Base-by-base conservation (phyloP, 2,329 filamentous ascomycete genomes). In the Sporothrix luriei region DNA sequence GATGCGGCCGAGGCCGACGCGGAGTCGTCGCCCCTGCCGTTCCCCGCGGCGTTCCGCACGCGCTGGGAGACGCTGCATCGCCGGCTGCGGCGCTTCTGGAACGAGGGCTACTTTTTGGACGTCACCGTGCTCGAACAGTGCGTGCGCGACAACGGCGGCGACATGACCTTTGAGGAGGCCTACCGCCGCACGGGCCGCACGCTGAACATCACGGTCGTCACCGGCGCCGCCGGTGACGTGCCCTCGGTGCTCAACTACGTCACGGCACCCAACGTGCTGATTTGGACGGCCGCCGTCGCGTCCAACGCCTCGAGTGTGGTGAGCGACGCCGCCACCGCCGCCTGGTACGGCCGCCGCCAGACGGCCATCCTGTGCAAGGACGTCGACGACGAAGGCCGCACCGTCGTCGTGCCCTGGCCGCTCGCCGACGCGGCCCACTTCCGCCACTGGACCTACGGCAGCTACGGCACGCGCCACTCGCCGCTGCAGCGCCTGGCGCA, bases 151-250 rank as follows among this genome's bases (percentile, higher is more conserved):
- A 97, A 97, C 74, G 89, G 97, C 16, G 94, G 93, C 11, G 91
- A 97, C 75, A 78, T 97, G 72, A 97, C 94, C 0, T 98, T 98
- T 76, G 92, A 96, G 78, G 94, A 97, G 80, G 94, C 94, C 0
- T 97, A 94, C 76, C 87, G 89, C 66, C 88, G 88, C 72, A 97
- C 93, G 51, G 95, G 95, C 76, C 85, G 93, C 66, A 89, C 97
- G 3, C 82, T 98, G 74, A 97, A 97, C 77, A 97, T 98, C 73
- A 97, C 93, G 0, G 90, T 97, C 26, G 91, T 91, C 0, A 92
- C 91, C 1, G 88, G 88, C 26, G 88, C 87, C 6, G 87, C 89
- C 72, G 89, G 51, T 68, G 92, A 92, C 46, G 88, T 94, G 1
- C 94, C 94, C 1, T 93, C 91, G 61, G 81, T 97, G 43, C 85